A percentile compares a stretch with the other conserved stretches of the same genome.
These are phyloP conservation scores for Turritis glabra DNA, from an alignment of 345 rosid genomes.

Conservation along the genomic window DNA sequence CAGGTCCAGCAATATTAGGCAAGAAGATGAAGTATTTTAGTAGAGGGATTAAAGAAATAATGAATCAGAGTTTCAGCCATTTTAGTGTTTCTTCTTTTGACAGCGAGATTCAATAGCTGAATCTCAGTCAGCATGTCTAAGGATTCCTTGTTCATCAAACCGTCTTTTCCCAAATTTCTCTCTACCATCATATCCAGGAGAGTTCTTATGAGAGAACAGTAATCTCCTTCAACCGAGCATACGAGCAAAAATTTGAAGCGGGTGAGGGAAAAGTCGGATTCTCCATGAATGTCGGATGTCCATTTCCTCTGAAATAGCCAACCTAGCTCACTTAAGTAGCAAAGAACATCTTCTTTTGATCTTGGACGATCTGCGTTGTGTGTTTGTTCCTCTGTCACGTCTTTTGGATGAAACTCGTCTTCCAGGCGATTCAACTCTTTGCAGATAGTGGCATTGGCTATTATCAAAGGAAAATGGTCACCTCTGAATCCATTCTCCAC, in stretches of 20 bases:
- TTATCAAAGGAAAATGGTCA: conserved; percentile 74
- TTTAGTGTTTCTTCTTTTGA: conserved; percentile 61
- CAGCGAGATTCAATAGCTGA: conserved; percentile 74
- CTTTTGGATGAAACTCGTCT: conserved; percentile 54
- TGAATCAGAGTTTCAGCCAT: conserved; percentile 67
- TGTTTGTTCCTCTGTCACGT: conserved; percentile 45
- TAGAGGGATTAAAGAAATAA: conserved; percentile 34
- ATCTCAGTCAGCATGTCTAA: conserved; percentile 58
- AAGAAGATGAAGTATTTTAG: conserved; percentile 53
- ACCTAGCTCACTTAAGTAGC: conserved; percentile 84
- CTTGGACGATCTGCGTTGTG: conserved; percentile 45
- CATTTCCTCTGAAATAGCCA: conserved; percentile 76
- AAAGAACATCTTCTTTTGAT: conserved; percentile 68
- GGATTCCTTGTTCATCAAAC: conserved; percentile 44
- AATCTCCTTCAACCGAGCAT: conserved; percentile 78
- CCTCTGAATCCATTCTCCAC: conserved; percentile 88
- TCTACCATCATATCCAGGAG: conserved; percentile 66
- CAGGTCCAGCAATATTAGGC: conserved; percentile 65
- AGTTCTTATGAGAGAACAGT: conserved; percentile 53
- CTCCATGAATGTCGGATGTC: conserved; percentile 24
- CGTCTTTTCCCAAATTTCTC: conserved; percentile 45
- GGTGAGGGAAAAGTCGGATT: conserved; percentile 47
- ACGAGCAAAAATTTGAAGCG: conserved; percentile 74
- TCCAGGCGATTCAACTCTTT: conserved; percentile 74
- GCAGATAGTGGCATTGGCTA: conserved; percentile 75